These are phyloP conservation scores for Pyrenochaeta sp. DNA, from an alignment of 2,329 filamentous ascomycete genomes.

Conservation along the genomic window DNA sequence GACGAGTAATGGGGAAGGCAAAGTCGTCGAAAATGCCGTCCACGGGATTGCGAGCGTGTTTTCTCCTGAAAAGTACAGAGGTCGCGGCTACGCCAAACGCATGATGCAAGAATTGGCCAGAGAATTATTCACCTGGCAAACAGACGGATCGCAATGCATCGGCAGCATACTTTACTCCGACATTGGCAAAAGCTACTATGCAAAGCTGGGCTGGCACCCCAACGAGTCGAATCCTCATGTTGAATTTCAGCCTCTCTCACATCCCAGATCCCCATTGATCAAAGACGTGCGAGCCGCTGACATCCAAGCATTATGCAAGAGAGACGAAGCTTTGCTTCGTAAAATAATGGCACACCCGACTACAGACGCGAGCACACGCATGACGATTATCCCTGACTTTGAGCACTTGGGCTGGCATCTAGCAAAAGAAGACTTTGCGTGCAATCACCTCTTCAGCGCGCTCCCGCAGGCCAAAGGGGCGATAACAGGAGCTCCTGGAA, in stretches of 20 bases:
- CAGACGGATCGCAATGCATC: conserved; percentile 40
- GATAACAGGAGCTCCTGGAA: conserved; percentile 60
- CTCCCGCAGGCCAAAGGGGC: conserved; percentile 71
- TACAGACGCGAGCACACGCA: conserved; percentile 53
- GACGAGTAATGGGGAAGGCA: conserved; percentile 51
- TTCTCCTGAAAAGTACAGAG: conserved; percentile 69
- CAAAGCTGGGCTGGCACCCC: conserved; percentile 74
- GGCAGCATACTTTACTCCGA: conserved; percentile 86
- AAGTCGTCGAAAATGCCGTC: conserved; percentile 63
- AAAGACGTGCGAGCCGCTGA: conserved; percentile 64
- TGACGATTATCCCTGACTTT: conserved; percentile 72
- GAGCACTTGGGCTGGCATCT: conserved; percentile 76
- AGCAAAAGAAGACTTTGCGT: conserved; percentile 78
- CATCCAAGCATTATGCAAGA: conserved; percentile 65
- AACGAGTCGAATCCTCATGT: conserved; percentile 74
- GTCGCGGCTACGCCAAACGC: conserved; percentile 75
- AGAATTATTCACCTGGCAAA: conserved; percentile 60
- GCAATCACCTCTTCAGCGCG: conserved; percentile 63
- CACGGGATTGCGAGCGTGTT: conserved; percentile 82
- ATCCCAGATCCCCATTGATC: conserved; percentile 7
- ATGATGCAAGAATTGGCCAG: conserved; percentile 75
- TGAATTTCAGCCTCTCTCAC: conserved; percentile 57
- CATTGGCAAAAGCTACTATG: conserved; percentile 82
- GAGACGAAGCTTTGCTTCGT: conserved; percentile 69
- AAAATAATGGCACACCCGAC: conserved; percentile 52